A percentile compares a stretch with the other conserved stretches of the same genome.
phyloP scores from a whole-genome alignment of 495 filamentous ascomycete species.

The Talaromyces ruber region DNA sequence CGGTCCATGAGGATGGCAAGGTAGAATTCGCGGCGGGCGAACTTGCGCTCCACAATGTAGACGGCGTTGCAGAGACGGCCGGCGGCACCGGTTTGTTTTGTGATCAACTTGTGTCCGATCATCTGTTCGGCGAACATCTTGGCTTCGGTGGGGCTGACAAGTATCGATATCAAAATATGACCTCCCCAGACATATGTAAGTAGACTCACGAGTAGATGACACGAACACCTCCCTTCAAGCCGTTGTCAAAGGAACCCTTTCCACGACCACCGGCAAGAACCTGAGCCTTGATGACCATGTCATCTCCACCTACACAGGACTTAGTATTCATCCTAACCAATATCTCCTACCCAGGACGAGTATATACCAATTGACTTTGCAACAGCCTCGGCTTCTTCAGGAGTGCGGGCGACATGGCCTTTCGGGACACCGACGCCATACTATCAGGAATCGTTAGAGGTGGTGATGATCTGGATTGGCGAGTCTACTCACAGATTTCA shows the following conservation, averaged over 20 bases:
- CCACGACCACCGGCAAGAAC: slow-evolving; percentile 95
- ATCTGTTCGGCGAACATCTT: slow-evolving; percentile 98
- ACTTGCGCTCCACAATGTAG: slow-evolving; percentile 99
- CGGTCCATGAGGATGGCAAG: slow-evolving; percentile 97
- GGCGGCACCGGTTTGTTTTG: slow-evolving; percentile 91
- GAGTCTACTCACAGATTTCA: slow-evolving; percentile 59
- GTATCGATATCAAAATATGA: slow-evolving; percentile 6
- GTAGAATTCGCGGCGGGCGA: slow-evolving; percentile 98
- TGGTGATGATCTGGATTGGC: background rate
- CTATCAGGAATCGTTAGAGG: slow-evolving; percentile 30
- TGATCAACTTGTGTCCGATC: slow-evolving; percentile 99
- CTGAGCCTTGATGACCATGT: slow-evolving; percentile 99
- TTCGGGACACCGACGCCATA: slow-evolving; percentile 91
- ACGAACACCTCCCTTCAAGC: slow-evolving; percentile 94
- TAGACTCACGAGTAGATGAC: slow-evolving; percentile 85
- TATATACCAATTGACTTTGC: slow-evolving; percentile 73
- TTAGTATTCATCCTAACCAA: slow-evolving; percentile 11
- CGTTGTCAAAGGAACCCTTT: slow-evolving; percentile 96
- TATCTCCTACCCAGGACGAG: slow-evolving; percentile 7
- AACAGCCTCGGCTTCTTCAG: slow-evolving; percentile 82
- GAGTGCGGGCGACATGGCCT: slow-evolving; percentile 72
- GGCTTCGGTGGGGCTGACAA: slow-evolving; percentile 64
- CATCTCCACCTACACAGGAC: slow-evolving; percentile 61
- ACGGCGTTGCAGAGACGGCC: slow-evolving; percentile 93
- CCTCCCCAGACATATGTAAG: background rate